Evolutionary conservation across 2,329 filamentous ascomycete species (phyloP), one percentile per base, ranked within the genome.

Genomic region (Podosphaera aphanis): DNA sequence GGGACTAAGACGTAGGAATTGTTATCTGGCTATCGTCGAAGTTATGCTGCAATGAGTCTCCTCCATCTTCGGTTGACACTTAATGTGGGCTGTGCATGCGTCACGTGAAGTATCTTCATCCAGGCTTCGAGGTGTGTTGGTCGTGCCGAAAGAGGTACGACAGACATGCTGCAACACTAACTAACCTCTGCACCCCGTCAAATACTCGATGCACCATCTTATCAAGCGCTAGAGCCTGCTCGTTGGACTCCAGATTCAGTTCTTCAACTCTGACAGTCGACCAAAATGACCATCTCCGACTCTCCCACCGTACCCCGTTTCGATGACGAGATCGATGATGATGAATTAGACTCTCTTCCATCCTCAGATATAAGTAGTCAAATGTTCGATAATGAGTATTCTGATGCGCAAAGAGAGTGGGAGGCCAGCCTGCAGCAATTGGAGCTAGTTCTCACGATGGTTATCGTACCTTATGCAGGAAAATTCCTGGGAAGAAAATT

Each of bases 401-500:
- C 81, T 35, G 88, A 95, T 59, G 90, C 90, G 8, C 88, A 98
- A 62, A 73, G 74, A 49, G 88, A 98, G 64, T 98, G 90, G 90
- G 80, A 88, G 56, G 83, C 86, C 57, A 93, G 83, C 56, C 66
- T 98, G 51, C 83, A 94, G 62, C 90, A 98, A 64, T 65, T 98
- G 49, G 85, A 98, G 65, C 69, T 95, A 52, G 69, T 98, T 53
- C 64, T 95, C 59, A 93, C 83, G 18, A 93, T 98, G 84, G 81
- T 95, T 43, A 63, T 95, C 54, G 79, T 98, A 44, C 90, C 90
- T 2, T 94, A 93, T 62, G 67, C 84, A 54, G 90, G 90, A 48
- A 98, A 95, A 64, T 95, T 85, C 64, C 75, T 94, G 61, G 90
- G 90, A 40, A 73, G 90, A 61, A 92, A 84, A 63, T 92, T 86